These are phyloP conservation scores for Sabuloglossum arenarium DNA, from an alignment of 495 filamentous ascomycete species.

Conservation along the genomic window DNA sequence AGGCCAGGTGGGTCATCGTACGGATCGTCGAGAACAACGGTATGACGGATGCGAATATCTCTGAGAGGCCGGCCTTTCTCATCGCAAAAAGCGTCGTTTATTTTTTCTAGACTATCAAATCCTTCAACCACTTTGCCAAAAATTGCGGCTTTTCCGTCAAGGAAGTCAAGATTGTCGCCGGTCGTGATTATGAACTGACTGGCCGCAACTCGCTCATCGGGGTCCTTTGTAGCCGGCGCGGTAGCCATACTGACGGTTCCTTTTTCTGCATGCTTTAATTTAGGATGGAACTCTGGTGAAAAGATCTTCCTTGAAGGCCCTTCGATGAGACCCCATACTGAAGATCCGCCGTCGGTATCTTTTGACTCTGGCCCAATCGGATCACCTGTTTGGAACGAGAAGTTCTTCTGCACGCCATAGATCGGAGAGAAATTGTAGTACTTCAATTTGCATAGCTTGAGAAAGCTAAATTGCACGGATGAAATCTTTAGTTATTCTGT, in stretches of 20 bases:
- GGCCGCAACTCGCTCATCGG: conserved; percentile 57
- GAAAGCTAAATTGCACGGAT: conserved; percentile 40
- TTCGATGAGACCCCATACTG: conserved; percentile 73
- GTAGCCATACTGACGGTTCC: conserved; percentile 94
- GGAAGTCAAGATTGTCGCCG: conserved; percentile 66
- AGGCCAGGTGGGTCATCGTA: conserved; percentile 60
- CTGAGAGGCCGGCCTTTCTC: conserved; percentile 63
- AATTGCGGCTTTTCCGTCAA: conserved; percentile 81
- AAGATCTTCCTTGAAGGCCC: conserved; percentile 58
- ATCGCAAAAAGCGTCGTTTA: conserved; percentile 76
- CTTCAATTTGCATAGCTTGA: conserved; percentile 94
- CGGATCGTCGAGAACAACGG: conserved; percentile 73
- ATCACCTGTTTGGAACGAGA: conserved; percentile 90
- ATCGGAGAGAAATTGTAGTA: conserved; percentile 95
- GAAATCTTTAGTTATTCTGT: conserved; percentile 29
- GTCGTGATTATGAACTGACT: conserved; percentile 86
- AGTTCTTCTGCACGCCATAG: conserved; percentile 71
- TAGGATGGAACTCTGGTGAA: conserved; percentile 58
- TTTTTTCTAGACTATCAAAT: conserved; percentile 79
- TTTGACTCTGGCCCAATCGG: conserved; percentile 65
- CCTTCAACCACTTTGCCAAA: conserved; percentile 91
- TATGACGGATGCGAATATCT: conserved; percentile 86
- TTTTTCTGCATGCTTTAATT: conserved; percentile 63
- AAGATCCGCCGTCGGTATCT: conserved; percentile 75
- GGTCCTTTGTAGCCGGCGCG: conserved; percentile 49